A percentile compares a stretch with the other conserved stretches of the same genome.
Conservation (phyloP, 371 early-diverging fungal species). For the Apophysomyces ossiformis region DNA sequence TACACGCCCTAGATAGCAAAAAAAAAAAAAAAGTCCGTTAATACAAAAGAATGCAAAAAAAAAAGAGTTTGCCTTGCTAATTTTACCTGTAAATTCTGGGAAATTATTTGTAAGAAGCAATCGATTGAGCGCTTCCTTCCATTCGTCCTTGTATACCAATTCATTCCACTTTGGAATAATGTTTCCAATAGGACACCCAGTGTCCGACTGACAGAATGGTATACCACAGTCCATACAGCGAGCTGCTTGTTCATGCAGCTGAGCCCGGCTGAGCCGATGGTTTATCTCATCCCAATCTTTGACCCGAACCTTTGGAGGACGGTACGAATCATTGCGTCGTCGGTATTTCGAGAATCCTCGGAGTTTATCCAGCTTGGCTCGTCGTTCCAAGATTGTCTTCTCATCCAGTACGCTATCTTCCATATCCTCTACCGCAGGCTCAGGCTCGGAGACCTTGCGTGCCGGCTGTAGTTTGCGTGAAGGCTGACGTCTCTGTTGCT, state of each 20-base stretch:
- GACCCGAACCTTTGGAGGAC: conserved; percentile 77
- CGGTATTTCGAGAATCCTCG: conserved; percentile 94
- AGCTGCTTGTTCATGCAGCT: conserved; percentile 92
- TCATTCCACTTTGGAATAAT: conserved; percentile 99
- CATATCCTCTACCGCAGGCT: conserved; percentile 76
- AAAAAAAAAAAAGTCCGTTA: conserved; percentile 53
- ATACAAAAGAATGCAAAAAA: conserved; percentile 6
- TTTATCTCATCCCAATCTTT: conserved; percentile 95
- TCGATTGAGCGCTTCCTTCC: conserved; percentile 92
- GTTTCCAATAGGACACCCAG: conserved; percentile 97
- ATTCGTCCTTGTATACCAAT: conserved; percentile 90
- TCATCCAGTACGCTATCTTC: conserved; percentile 89
- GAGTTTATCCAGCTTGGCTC: conserved; percentile 76
- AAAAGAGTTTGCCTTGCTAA: conserved; percentile 22
- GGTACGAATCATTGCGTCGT: conserved; percentile 85
- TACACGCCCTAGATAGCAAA: conserved; percentile 74
- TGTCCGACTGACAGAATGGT: conserved; percentile 96
- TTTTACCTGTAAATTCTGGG: conserved; percentile 84
- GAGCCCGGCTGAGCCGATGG: conserved; percentile 74
- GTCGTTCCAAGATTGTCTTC: conserved; percentile 66
- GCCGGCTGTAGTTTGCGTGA: conserved; percentile 32
- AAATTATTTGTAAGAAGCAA: conserved; percentile 97
- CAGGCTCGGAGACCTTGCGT: conserved; percentile 27
- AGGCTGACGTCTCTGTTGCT: conserved; percentile 56
- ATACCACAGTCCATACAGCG: conserved; percentile 98